Evolutionary conservation across 176 grass and related monocot species (phyloP).

Genomic region (Eragrostis curvula): DNA sequence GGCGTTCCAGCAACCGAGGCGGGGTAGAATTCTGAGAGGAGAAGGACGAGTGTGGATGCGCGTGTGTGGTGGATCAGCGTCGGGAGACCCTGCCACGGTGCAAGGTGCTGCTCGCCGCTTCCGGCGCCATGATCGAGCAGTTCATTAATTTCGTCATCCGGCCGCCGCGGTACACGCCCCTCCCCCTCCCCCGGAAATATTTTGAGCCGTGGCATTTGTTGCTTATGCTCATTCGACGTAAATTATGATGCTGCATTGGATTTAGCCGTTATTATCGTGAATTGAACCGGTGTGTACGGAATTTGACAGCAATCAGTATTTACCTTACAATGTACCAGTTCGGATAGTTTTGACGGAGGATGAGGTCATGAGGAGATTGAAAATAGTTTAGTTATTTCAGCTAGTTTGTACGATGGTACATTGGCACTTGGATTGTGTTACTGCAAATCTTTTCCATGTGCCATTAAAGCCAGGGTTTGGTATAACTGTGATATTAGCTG

Average conservation of each 20-base stretch:
- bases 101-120: conserved; percentile 2
- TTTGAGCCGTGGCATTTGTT: neutral
- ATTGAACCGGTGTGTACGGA: neutral
- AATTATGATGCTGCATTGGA: conserved; percentile 3
- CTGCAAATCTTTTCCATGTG: conserved; percentile 35
- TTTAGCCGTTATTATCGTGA: conserved; percentile 12
- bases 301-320: neutral
- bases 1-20: neutral
- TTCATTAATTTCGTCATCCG: conserved; percentile 98
- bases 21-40: conserved; percentile 26
- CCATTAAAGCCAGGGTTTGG: conserved; percentile 27
- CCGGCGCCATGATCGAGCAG: conserved; percentile 84
- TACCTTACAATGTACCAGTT: neutral
- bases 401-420: neutral
- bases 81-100: conserved; percentile 5
- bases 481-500: conserved; percentile 22
- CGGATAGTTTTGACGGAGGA: neutral
- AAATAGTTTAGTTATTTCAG: neutral
- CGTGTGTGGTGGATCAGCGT: conserved; percentile 33
- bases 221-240: neutral
- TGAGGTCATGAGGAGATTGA: neutral
- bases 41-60: neutral
- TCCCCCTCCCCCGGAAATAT: neutral
- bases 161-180: conserved; percentile 69
- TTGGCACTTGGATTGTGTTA: conserved; percentile 17